These are phyloP conservation scores for Tetraselmis striata DNA, from an alignment of 139 green algal genomes.

Conservation along the genomic window DNA sequence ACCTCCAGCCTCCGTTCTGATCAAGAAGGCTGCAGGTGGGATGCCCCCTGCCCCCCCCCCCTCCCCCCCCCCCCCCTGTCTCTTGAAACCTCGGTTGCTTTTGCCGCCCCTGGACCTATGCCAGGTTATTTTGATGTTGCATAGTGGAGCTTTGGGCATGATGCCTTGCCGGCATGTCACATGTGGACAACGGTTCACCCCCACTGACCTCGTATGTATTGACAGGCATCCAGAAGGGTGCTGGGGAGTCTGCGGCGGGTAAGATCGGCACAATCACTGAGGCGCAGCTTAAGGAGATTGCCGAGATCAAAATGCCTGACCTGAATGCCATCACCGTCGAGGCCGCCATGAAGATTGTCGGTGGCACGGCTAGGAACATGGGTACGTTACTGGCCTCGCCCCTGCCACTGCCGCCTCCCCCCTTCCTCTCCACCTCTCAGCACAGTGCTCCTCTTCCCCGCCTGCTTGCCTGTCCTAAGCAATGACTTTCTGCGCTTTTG, in stretches of 20 bases:
- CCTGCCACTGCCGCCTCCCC: background rate
- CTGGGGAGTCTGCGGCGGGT: constrained; percentile 68
- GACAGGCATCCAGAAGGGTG: constrained; percentile 65
- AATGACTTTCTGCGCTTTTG: too few species aligned
- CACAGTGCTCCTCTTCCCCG: too few species aligned
- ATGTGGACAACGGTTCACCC: too few species aligned
- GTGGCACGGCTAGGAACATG: constrained; percentile 96
- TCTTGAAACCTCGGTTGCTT: too few species aligned
- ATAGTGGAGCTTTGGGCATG: too few species aligned
- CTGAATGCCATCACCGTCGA: constrained; percentile 90
- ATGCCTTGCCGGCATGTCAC: too few species aligned
- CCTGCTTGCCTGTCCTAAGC: too few species aligned
- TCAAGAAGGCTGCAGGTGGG: constrained; percentile 88
- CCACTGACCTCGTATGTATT: background rate
- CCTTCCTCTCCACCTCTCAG: background rate
- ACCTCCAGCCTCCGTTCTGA: constrained; percentile 85
- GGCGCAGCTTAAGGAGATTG: constrained; percentile 90
- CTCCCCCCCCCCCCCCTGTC: background rate
- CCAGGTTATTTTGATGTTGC: too few species aligned
- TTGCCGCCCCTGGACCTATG: too few species aligned
- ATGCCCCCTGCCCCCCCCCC: too few species aligned
- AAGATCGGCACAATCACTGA: constrained; percentile 83
- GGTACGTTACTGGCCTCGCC: constrained; percentile 27
- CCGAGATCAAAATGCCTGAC: constrained; percentile 94
- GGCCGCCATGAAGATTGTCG: constrained; percentile 79